These are phyloP conservation scores for Apiospora pterosperma DNA, from an alignment of 2,329 filamentous ascomycete species.

Conservation along the genomic window DNA sequence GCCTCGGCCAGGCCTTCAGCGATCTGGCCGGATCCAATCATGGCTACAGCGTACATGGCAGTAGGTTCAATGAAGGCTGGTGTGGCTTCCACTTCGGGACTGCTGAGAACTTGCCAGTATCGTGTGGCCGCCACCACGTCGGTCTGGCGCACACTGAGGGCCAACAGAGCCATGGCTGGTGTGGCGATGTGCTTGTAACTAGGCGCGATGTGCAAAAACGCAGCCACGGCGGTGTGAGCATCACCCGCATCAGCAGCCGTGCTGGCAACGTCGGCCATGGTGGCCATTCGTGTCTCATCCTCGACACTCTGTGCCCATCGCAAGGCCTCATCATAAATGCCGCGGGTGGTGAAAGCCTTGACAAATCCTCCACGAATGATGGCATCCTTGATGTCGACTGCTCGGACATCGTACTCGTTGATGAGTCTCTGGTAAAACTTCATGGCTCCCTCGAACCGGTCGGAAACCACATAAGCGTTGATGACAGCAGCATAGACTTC, in stretches of 20 bases:
- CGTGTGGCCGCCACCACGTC: slow-evolving; percentile 73
- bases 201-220: slow-evolving; percentile 57
- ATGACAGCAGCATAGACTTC: slow-evolving; percentile 90
- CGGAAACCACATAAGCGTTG: slow-evolving; percentile 80
- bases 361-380: slow-evolving; percentile 75
- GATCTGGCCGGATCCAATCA: slow-evolving; percentile 81
- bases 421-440: slow-evolving; percentile 84
- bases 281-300: slow-evolving; percentile 53
- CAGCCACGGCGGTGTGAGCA: slow-evolving; percentile 62
- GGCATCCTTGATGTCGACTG: slow-evolving; percentile 64
- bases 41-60: slow-evolving; percentile 83
- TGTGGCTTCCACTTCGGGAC: slow-evolving; percentile 56
- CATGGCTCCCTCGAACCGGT: slow-evolving; percentile 75
- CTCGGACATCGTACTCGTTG: slow-evolving; percentile 54
- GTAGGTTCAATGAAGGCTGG: slow-evolving; percentile 78
- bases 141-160: slow-evolving; percentile 79
- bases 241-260: slow-evolving; percentile 78
- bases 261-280: slow-evolving; percentile 71
- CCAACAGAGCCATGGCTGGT: slow-evolving; percentile 77
- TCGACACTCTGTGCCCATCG: slow-evolving; percentile 66
- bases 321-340: slow-evolving; percentile 70
- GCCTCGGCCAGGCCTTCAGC: slow-evolving; percentile 77
- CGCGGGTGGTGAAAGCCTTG: slow-evolving; percentile 68
- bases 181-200: slow-evolving; percentile 47
- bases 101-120: slow-evolving; percentile 75